These are phyloP conservation scores for Penicillium sp. DNA, from an alignment of 2,329 filamentous ascomycete species.

Conservation along the genomic window DNA sequence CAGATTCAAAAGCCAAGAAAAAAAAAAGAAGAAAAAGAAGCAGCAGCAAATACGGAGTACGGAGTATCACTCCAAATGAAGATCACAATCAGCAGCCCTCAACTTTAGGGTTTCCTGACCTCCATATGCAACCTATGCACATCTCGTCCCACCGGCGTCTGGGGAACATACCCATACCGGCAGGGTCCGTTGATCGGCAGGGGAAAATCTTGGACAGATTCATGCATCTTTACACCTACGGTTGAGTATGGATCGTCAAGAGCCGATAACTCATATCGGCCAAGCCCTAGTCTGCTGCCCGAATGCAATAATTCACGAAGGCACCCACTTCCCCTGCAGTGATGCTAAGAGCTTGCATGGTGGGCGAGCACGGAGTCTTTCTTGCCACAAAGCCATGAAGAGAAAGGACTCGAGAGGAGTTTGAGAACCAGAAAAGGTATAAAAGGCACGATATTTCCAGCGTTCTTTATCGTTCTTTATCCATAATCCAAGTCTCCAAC, in stretches of 20 bases:
- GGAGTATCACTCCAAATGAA: not conserved
- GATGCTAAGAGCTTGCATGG: not conserved
- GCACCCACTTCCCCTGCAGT: constrained; percentile 6
- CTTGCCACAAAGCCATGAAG: not conserved
- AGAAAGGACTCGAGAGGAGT: not conserved
- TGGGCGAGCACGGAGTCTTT: not conserved
- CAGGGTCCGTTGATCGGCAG: not conserved
- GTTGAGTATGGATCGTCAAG: not conserved
- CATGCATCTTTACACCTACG: not conserved
- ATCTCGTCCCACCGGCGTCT: not conserved
- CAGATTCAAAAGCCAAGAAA: not conserved
- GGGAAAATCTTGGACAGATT: not conserved
- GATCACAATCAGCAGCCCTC: not conserved
- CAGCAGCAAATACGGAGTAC: not conserved
- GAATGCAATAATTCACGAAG: constrained; percentile 1
- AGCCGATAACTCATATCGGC: not conserved
- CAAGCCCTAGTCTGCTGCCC: not conserved
- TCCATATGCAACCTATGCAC: not conserved
- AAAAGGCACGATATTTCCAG: constrained; percentile 13
- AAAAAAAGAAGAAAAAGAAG: not conserved
- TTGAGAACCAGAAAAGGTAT: constrained; percentile 9
- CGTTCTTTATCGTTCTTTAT: not conserved
- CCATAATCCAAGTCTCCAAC: constrained; percentile 9
- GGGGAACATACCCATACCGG: not conserved
- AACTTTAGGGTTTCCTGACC: not conserved